Conservation (phyloP, 805 yeast genomes). For the Lachancea fermentati region DNA sequence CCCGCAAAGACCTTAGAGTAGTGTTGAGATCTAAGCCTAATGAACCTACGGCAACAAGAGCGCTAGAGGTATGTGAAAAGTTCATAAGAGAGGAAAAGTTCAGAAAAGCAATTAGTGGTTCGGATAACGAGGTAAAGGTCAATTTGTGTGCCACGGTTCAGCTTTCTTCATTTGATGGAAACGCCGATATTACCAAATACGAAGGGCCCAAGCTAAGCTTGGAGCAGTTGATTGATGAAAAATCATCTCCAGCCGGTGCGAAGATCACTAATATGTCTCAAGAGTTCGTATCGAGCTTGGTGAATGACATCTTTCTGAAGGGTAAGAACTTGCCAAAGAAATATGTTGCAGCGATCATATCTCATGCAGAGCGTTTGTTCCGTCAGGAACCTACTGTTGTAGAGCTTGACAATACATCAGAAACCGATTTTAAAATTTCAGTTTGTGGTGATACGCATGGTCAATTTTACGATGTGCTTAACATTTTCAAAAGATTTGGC, state of each 20-base stretch:
- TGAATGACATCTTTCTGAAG: conserved; percentile 56
- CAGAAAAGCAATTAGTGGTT: conserved; percentile 79
- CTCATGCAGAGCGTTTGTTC: conserved; percentile 62
- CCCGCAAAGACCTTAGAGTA: conserved; percentile 59
- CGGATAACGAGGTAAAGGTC: conserved; percentile 38
- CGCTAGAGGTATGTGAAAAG: conserved; percentile 56
- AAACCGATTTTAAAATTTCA: conserved; percentile 44
- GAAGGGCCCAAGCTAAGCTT: conserved; percentile 27
- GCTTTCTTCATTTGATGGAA: conserved; percentile 29
- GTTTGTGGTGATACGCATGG: conserved; percentile 99
- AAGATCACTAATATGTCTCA: conserved; percentile 39
- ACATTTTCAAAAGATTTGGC: conserved; percentile 73
- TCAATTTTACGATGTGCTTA: conserved; percentile 84
- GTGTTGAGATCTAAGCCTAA: conserved; percentile 60
- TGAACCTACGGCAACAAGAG: conserved; percentile 61
- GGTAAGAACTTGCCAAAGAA: conserved; percentile 75
- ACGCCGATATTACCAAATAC: conserved; percentile 27
- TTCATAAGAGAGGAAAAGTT: conserved; percentile 71
- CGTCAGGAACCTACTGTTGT: conserved; percentile 65
- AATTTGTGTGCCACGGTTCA: conserved; percentile 26
- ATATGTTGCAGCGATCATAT: conserved; percentile 76
- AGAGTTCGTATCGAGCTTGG: conserved; percentile 58
- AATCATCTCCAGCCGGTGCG: conserved; percentile 23
- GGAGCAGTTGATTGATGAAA: conserved; percentile 26
- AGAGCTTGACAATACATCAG: conserved; percentile 46